A percentile compares a stretch with the other conserved stretches of the same genome.
Evolutionary conservation across 371 early-diverging fungal genomes (phyloP).

Genomic region (Coemansia sp.): DNA sequence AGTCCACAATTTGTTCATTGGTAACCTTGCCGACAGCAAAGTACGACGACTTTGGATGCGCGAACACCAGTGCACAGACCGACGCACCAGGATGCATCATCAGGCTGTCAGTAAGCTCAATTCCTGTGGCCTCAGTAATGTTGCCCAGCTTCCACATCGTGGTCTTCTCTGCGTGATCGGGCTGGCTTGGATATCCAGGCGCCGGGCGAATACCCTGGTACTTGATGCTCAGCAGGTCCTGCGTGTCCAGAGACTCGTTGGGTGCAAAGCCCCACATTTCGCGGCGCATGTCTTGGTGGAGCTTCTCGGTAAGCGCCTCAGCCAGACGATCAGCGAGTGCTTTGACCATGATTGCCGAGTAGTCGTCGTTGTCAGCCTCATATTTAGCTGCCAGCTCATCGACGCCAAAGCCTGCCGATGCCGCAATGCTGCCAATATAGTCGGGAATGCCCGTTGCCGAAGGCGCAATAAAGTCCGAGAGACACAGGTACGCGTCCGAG

Average conservation of each 20-base stretch:
- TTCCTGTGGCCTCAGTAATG: conserved; percentile 74
- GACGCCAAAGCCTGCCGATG: conserved; percentile 85
- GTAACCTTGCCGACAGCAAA: conserved; percentile 93
- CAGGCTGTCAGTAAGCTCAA: conserved; percentile 81
- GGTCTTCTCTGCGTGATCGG: conserved; percentile 88
- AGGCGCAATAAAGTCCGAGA: conserved; percentile 90
- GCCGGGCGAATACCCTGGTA: conserved; percentile 94
- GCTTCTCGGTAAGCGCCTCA: conserved; percentile 85
- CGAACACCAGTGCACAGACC: conserved; percentile 79
- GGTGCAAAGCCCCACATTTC: conserved; percentile 85
- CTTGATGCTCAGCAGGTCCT: conserved; percentile 81
- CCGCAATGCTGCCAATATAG: conserved; percentile 88
- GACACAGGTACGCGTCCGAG: conserved; percentile 79
- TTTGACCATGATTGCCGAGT: conserved; percentile 87
- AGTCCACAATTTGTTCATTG: conserved; percentile 81
- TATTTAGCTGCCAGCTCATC: conserved; percentile 75
- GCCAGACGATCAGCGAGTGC: conserved; percentile 91
- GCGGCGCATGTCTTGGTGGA: conserved; percentile 83
- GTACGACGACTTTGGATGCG: conserved; percentile 74
- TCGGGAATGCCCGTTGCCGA: conserved; percentile 70
- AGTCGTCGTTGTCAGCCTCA: conserved; percentile 81
- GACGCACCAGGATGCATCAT: conserved; percentile 91
- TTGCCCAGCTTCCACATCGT: conserved; percentile 86
- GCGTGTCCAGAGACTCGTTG: conserved; percentile 71
- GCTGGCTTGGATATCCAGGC: conserved; percentile 85